A percentile compares a stretch with the other conserved stretches of the same genome.
Conservation (phyloP, 2,329 filamentous ascomycete genomes). For the Pseudonectria buxi region DNA sequence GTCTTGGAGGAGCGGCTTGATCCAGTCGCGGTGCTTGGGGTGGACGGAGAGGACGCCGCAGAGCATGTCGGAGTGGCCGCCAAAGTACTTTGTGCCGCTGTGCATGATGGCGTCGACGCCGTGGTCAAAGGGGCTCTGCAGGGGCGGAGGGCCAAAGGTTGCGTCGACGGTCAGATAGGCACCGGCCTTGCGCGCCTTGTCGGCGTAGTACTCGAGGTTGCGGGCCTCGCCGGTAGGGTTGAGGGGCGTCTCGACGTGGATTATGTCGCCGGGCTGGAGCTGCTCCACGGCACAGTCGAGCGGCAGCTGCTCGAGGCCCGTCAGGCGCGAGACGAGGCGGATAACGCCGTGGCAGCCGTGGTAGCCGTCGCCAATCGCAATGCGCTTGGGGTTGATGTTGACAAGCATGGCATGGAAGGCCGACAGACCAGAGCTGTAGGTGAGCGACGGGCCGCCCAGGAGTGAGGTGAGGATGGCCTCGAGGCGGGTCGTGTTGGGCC, state of each 20-base stretch:
- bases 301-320: constrained; percentile 64
- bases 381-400: constrained; percentile 72
- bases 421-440: constrained; percentile 78
- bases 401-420: constrained; percentile 85
- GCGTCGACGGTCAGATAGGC: constrained; percentile 79
- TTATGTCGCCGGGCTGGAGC: constrained; percentile 69
- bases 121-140: constrained; percentile 76
- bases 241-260: constrained; percentile 88
- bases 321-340: constrained; percentile 64
- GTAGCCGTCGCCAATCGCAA: constrained; percentile 81
- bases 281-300: constrained; percentile 61
- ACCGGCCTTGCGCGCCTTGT: constrained; percentile 63
- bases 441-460: constrained; percentile 62
- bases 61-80: constrained; percentile 89
- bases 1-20: constrained; percentile 56
- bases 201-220: constrained; percentile 64
- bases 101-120: constrained; percentile 90
- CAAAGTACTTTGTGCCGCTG: constrained; percentile 91
- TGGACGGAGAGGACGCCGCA: constrained; percentile 73
- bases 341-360: constrained; percentile 91
- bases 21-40: constrained; percentile 48
- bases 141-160: constrained; percentile 85
- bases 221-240: constrained; percentile 84
- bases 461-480: constrained; percentile 74
- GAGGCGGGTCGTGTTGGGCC: constrained; percentile 76